Evolutionary conservation across 1,284 basidiomycete genomes (phyloP).

Genomic region (Tremellales sp.): DNA sequence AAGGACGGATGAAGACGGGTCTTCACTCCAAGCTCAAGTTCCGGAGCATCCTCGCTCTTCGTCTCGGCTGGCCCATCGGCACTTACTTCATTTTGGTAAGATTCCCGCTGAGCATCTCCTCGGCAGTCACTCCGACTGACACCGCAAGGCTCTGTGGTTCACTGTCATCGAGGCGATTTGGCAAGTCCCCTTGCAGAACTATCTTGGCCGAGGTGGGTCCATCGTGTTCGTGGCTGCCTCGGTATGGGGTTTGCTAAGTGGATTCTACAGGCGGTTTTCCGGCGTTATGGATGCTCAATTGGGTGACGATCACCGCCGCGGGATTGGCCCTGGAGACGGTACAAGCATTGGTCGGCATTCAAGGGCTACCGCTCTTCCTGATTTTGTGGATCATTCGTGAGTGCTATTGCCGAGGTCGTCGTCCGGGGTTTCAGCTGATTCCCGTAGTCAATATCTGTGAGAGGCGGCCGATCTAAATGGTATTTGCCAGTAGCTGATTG

Average conservation of each 20-base stretch:
- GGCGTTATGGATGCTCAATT: conserved; percentile 42
- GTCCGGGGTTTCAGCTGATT: conserved; percentile 2
- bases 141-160: conserved; percentile 32
- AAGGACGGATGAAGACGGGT: conserved; percentile 26
- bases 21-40: conserved; percentile 24
- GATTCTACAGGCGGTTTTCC: conserved; percentile 33
- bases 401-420: conserved; percentile 1
- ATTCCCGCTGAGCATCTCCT: background rate
- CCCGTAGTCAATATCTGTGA: conserved; percentile 32
- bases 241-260: background rate
- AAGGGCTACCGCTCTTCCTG: conserved; percentile 37
- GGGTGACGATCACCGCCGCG: conserved; percentile 29
- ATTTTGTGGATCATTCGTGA: conserved; percentile 36
- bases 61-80: conserved; percentile 28
- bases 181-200: conserved; percentile 31
- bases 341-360: conserved; percentile 26
- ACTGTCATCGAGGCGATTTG: conserved; percentile 35
- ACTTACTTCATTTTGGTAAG: conserved; percentile 39
- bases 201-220: conserved; percentile 27
- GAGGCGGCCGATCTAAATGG: background rate
- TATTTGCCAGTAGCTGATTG: background rate
- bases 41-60: conserved; percentile 19
- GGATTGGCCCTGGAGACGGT: conserved; percentile 41
- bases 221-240: too few relatives aligned
- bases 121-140: background rate